phyloP scores from a whole-genome alignment of 1,284 basidiomycete genomes.

The Anthracocystis panici-leucophaei region DNA sequence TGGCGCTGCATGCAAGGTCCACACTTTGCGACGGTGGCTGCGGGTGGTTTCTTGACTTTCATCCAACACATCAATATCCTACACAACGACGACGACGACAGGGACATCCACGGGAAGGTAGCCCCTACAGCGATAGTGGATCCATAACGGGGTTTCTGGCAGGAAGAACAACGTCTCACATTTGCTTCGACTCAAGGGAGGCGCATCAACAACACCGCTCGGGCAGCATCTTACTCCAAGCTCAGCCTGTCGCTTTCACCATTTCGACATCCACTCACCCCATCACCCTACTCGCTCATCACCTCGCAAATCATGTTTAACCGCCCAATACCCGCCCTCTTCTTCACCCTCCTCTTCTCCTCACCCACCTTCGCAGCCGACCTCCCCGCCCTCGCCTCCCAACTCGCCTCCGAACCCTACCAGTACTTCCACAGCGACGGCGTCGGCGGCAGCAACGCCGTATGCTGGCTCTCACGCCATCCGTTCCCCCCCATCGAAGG shows the following conservation, averaged over 20 bases:
- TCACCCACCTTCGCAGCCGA: neutral
- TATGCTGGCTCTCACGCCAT: conserved; percentile 33
- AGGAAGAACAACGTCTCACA: too few relatives aligned
- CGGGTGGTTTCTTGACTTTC: neutral
- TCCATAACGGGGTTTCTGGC: too few relatives aligned
- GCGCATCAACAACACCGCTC: too few relatives aligned
- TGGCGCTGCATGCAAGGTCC: conserved; percentile 3
- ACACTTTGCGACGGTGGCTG: neutral
- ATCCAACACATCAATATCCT: neutral
- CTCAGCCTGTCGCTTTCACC: too few relatives aligned
- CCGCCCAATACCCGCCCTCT: conserved; percentile 1
- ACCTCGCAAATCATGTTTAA: neutral
- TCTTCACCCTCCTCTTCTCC: neutral
- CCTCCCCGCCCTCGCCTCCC: conserved; percentile 3
- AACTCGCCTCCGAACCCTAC: conserved; percentile 24
- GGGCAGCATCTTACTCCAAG: too few relatives aligned
- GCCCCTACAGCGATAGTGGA: too few relatives aligned
- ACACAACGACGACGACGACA: too few relatives aligned
- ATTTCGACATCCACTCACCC: neutral
- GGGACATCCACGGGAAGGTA: too few relatives aligned
- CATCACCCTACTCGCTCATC: neutral
- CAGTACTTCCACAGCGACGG: conserved; percentile 44
- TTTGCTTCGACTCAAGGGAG: too few relatives aligned
- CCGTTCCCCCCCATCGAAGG: conserved; percentile 32
- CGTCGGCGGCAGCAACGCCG: conserved; percentile 25